phyloP scores from a whole-genome alignment of 805 yeast species.

The Sporopachydermia lactativora region DNA sequence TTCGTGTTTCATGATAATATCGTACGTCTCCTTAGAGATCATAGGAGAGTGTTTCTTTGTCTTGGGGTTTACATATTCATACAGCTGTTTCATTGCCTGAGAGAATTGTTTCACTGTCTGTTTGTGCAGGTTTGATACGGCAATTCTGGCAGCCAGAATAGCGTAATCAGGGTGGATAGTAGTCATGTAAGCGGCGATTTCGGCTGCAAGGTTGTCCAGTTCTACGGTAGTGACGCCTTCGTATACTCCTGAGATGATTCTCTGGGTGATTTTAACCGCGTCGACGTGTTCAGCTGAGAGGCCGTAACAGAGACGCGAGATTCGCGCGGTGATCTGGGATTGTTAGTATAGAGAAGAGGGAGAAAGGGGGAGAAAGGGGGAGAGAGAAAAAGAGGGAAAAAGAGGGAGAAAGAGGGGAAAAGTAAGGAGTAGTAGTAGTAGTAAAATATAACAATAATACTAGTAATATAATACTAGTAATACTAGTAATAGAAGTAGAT shows the following conservation, averaged over 20 bases:
- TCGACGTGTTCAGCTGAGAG: constrained; percentile 85
- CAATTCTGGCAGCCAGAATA: constrained; percentile 86
- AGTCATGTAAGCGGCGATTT: constrained; percentile 95
- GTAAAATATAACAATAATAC: no score
- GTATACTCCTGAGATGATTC: constrained; percentile 91
- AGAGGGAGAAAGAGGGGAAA: no score
- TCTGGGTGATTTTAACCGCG: constrained; percentile 90
- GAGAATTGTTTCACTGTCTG: constrained; percentile 84
- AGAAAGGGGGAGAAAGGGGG: no score
- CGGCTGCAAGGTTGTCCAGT: constrained; percentile 76
- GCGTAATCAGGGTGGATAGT: constrained; percentile 98
- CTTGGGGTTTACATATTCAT: constrained; percentile 68
- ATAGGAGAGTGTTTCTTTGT: constrained; percentile 55
- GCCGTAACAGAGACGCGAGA: constrained; percentile 89
- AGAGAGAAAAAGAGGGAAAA: no score
- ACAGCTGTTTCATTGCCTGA: constrained; percentile 59
- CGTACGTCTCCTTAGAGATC: constrained; percentile 52
- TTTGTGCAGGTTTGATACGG: constrained; percentile 87
- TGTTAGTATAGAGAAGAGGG: no score
- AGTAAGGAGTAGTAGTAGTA: no score
- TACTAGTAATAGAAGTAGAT: no score
- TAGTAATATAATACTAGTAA: no score
- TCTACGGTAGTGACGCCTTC: constrained; percentile 95
- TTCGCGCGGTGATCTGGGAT: constrained; percentile 93
- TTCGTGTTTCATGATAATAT: constrained; percentile 47